A percentile compares a stretch with the other conserved stretches of the same genome.
These are phyloP conservation scores for Chaetomiaceae sp. DNA, from an alignment of 2,329 filamentous ascomycete species.

Conservation along the genomic window DNA sequence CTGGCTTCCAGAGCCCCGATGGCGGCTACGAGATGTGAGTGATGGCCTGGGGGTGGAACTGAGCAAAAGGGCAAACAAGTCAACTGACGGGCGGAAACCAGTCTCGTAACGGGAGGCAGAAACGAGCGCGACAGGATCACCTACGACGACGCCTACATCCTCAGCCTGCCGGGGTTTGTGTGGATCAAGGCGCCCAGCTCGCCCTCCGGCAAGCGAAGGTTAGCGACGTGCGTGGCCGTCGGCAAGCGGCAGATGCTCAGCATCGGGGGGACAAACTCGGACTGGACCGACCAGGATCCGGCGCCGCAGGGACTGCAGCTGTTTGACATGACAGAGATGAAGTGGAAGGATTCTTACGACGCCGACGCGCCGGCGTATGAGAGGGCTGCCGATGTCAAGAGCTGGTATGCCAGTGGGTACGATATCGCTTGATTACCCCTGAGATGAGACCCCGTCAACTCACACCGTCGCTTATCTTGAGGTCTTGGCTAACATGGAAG, in stretches of 20 bases:
- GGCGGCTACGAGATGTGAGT: constrained; percentile 22
- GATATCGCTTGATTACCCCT: neutral
- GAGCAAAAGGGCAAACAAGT: too few relatives aligned
- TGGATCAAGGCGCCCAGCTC: constrained; percentile 16
- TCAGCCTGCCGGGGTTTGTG: constrained; percentile 22
- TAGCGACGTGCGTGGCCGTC: constrained; percentile 13
- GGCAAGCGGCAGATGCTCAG: constrained; percentile 20
- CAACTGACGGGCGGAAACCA: neutral
- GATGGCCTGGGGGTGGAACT: too few relatives aligned
- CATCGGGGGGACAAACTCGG: constrained; percentile 14
- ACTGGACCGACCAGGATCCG: constrained; percentile 3
- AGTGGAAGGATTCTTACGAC: constrained; percentile 19
- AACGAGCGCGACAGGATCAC: constrained; percentile 6
- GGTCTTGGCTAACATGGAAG: neutral
- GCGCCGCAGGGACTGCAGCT: constrained; percentile 14
- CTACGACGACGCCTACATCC: constrained; percentile 18
- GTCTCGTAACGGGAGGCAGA: constrained; percentile 15
- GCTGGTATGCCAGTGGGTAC: constrained; percentile 17
- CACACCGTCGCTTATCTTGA: neutral
- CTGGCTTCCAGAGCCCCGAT: constrained; percentile 6
- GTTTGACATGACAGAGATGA: constrained; percentile 21
- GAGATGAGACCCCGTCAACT: too few relatives aligned
- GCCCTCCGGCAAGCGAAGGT: constrained; percentile 2
- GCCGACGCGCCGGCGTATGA: constrained; percentile 11
- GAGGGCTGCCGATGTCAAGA: constrained; percentile 6